phyloP scores from a whole-genome alignment of 176 grass and related monocot species.

The Echinochloa phyllopogon region DNA sequence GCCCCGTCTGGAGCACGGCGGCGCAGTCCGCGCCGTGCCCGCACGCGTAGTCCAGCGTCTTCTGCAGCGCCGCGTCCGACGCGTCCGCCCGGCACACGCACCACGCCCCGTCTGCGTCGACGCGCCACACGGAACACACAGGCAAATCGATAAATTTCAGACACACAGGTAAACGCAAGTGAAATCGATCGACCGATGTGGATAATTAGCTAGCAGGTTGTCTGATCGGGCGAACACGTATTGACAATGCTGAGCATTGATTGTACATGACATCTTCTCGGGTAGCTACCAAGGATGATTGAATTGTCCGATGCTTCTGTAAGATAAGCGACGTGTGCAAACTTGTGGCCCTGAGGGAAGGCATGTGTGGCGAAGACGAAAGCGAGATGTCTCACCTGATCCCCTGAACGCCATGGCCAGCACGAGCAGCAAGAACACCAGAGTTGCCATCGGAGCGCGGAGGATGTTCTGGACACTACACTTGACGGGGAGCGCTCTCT shows the following conservation, averaged over 20 bases:
- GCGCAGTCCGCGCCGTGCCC: slow-evolving; percentile 71
- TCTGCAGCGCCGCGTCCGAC: slow-evolving; percentile 51
- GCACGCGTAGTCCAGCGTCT: slow-evolving; percentile 67
- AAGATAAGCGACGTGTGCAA: not conserved
- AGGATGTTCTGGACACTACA: not conserved
- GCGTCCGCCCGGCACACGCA: slow-evolving; percentile 59
- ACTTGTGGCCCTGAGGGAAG: not conserved
- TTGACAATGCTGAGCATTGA: not conserved
- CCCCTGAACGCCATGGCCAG: slow-evolving; percentile 31
- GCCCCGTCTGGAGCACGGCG: slow-evolving; percentile 48
- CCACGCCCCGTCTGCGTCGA: slow-evolving; percentile 48
- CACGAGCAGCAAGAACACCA: slow-evolving; percentile 30
- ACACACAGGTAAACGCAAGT: not conserved
- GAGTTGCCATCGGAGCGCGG: slow-evolving; percentile 1
- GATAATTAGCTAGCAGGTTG: not conserved
- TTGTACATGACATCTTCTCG: not conserved
- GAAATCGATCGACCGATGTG: not conserved
- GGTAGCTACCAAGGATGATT: not conserved
- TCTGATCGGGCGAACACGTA: not conserved
- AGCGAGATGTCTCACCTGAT: slow-evolving; percentile 33
- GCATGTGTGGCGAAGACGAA: not conserved
- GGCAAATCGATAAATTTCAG: not conserved
- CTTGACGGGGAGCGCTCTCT: not conserved
- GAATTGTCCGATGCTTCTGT: not conserved
- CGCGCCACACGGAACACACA: not conserved